Evolutionary conservation across 768 basidiomycete genomes (phyloP), one percentile per base, ranked within the genome.

Genomic region (Dioszegia hungarica): DNA sequence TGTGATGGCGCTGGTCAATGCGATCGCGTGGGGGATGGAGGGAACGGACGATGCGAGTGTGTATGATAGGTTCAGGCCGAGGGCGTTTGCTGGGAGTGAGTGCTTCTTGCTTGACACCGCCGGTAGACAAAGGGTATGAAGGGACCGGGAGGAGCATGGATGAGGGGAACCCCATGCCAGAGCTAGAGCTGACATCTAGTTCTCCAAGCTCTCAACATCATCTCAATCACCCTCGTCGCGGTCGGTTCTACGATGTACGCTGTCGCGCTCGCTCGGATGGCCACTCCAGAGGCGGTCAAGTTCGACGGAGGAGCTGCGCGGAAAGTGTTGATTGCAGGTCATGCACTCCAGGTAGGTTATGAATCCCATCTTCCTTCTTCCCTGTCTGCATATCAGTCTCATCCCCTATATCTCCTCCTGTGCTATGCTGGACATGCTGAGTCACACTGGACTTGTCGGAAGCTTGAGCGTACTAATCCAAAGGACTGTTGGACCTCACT

Each of bases 1-100:
- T 31, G 39, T 56, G 20, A 56, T 56, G 43, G 54, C 54, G 19
- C 43, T 56, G 9, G 37, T 51, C 49, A 38, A 51, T 28, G 49
- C 49, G 9, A 36, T 51, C 27, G 49, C 36, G 25, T 51, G 49
- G 49, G 49, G 49, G 3, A 51, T 51, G 49, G 12, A 36, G 14
- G 49, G 49, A 4, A 38, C 49, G 25, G 49, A 51, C 49, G 39
- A 51, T 51, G 49, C 49, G 19, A 27, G 49, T 12, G 49, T 38
- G 20, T 51, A 51, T 38, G 49, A 51, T n/a, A 1, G 49, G 24
- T 51, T 38, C 49, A 51, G 25, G 49, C 49, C 49, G 14, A 51
- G 49, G 36, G 11, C 34, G 15, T 28, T 51, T 3, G 19, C 24
- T 25, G 3, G 12, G 22, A 24, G 49, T 51, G 25, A 38, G 49